Evolutionary conservation across 2,329 filamentous ascomycete genomes (phyloP).

Genomic region (Mariannaea sp.): DNA sequence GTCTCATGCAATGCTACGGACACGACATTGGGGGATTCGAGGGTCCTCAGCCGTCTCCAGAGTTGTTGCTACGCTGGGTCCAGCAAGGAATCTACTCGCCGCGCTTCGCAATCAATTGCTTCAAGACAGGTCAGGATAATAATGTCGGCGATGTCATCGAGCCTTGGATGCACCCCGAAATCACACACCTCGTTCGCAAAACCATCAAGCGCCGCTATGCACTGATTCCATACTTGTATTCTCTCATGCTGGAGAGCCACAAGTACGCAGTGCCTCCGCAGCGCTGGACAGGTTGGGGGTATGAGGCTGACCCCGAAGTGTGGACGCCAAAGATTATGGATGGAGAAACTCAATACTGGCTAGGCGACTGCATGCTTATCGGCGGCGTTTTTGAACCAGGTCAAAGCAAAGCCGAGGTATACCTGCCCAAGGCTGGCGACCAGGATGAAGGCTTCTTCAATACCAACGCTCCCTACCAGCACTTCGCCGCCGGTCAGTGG

Average conservation of each 20-base stretch:
- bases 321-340: constrained; percentile 65
- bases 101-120: constrained; percentile 78
- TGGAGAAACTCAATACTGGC: constrained; percentile 75
- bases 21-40: constrained; percentile 80
- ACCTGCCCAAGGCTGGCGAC: constrained; percentile 62
- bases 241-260: constrained; percentile 66
- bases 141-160: constrained; percentile 74
- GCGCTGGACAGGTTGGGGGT: constrained; percentile 75
- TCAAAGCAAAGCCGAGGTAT: constrained; percentile 58
- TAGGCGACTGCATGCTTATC: constrained; percentile 68
- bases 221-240: constrained; percentile 74
- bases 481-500: constrained; percentile 53
- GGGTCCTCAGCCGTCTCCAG: constrained; percentile 71
- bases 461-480: constrained; percentile 63
- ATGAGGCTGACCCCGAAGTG: constrained; percentile 67
- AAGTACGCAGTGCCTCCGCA: constrained; percentile 65
- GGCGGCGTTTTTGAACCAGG: constrained; percentile 70
- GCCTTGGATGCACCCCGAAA: constrained; percentile 77
- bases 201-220: constrained; percentile 74
- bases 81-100: constrained; percentile 72
- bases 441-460: constrained; percentile 65
- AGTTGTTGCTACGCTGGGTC: constrained; percentile 74
- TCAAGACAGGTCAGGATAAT: constrained; percentile 72
- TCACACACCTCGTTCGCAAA: constrained; percentile 64
- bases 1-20: constrained; percentile 70